Base-by-base conservation (phyloP, 2,329 filamentous ascomycete species). In the Tetracladium maxilliforme region DNA sequence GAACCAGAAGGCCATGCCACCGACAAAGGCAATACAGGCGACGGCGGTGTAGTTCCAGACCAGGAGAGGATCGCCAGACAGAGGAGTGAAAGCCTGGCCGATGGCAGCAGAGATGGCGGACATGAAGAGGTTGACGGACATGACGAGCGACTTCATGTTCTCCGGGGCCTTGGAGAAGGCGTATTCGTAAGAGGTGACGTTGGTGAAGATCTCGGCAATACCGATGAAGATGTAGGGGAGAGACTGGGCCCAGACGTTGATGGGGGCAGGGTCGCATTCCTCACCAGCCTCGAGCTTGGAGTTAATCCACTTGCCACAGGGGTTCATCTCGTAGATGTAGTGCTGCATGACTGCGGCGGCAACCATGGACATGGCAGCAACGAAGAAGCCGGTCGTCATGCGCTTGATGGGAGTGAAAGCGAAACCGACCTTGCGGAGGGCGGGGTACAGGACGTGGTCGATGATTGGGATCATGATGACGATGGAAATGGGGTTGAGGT, bases 131-230 rank as follows among this genome's bases (percentile, higher is more conserved):
- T 72, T 72, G 39, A 83, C 57, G 12, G 68, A 66, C 48, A 66
- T 61, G 38, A 86, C 75, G n/a, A 84, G 59, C 2, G 72, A 78
- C 35, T 76, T 73, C 79, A 86, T 86, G 55, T 82, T 83, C 41
- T 65, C 69, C 14, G 79, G 79, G 0, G 77, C 76, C 50, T 82
- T 81, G 45, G 72, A 74, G 54, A 72, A 84, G 17, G 79, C 79
- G 34, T 81, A 82, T 44, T 83, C 78, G 34, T 78, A 68, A 2
- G 70, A 71, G 4, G 66, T 70, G 30, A 71, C 58, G 8, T 56
- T 64, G 3, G 62, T 58, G 33, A 69, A 60, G 39, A 68, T 69
- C 40, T 70, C 65, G 3, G 61, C 64, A 31, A 69, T 55, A 32
- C 57, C 65, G 29, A 65, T 56, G 3, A 71, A 47, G 7, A 65